Conservation (phyloP, 768 basidiomycete species). For the Lanmaoa rubissima region DNA sequence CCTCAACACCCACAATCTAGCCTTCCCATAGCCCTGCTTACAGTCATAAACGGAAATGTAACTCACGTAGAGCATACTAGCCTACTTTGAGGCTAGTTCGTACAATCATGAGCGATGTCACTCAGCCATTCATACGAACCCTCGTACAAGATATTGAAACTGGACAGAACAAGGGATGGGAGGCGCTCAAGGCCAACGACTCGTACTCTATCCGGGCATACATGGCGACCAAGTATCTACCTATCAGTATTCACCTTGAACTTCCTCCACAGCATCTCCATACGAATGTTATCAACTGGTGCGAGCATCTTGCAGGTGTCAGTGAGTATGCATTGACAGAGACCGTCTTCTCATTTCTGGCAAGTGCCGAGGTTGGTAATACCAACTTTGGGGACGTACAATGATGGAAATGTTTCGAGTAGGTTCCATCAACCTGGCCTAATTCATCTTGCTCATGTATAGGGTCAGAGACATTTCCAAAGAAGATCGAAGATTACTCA, state of each 20-base stretch:
- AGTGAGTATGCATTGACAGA: not conserved
- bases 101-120: not conserved
- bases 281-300: constrained; percentile 30
- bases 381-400: not conserved
- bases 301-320: not conserved
- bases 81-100: no score
- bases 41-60: no score
- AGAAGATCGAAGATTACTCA: not conserved
- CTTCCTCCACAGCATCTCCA: constrained; percentile 17
- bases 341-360: not conserved
- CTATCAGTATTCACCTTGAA: constrained; percentile 10
- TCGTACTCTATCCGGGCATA: constrained; percentile 25
- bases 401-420: constrained; percentile 16
- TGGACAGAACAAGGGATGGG: constrained; percentile 23
- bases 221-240: constrained; percentile 21
- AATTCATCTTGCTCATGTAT: not conserved
- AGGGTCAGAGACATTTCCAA: constrained; percentile 3
- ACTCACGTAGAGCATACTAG: no score
- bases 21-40: no score
- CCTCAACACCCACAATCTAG: no score
- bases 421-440: not conserved
- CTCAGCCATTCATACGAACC: constrained; percentile 16
- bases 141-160: constrained; percentile 22
- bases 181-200: constrained; percentile 26
- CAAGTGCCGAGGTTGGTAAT: not conserved